phyloP scores from a whole-genome alignment of 1,284 basidiomycete genomes.

The Tilletia walkeri region DNA sequence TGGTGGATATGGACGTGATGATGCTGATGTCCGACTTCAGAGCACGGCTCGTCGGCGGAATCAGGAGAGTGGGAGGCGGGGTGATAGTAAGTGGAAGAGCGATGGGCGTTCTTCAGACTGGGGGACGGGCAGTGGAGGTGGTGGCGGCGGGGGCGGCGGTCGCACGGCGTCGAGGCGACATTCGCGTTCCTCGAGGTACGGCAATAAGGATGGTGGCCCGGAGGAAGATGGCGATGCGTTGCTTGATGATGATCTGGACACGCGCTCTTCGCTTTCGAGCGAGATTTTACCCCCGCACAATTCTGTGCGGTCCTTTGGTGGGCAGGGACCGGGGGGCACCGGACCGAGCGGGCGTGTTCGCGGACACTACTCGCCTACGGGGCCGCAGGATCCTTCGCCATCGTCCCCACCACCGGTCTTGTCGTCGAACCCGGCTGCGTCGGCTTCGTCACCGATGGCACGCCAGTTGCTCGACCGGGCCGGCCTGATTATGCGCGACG shows the following conservation, averaged over 20 bases:
- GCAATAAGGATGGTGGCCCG: background rate
- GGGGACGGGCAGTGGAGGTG: background rate
- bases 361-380: slow-evolving; percentile 20
- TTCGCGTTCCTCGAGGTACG: background rate
- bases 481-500: slow-evolving; percentile 59
- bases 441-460: slow-evolving; percentile 24
- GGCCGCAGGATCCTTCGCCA: slow-evolving; percentile 19
- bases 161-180: background rate
- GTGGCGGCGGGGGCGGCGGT: background rate
- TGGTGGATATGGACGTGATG: background rate
- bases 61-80: background rate
- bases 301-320: background rate
- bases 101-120: background rate
- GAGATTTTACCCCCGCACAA: slow-evolving; percentile 14
- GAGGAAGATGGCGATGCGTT: slow-evolving; percentile 30
- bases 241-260: slow-evolving; percentile 16
- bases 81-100: slow-evolving; percentile 3
- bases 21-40: background rate
- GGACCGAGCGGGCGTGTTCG: slow-evolving; percentile 20
- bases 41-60: background rate
- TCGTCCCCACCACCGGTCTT: slow-evolving; percentile 19
- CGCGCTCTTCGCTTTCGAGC: slow-evolving; percentile 7
- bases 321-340: background rate
- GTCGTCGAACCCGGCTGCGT: background rate
- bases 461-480: slow-evolving; percentile 47